Evolutionary conservation across 352 stramenopile genomes (phyloP).

Genomic region (Phytophthora litchii): DNA sequence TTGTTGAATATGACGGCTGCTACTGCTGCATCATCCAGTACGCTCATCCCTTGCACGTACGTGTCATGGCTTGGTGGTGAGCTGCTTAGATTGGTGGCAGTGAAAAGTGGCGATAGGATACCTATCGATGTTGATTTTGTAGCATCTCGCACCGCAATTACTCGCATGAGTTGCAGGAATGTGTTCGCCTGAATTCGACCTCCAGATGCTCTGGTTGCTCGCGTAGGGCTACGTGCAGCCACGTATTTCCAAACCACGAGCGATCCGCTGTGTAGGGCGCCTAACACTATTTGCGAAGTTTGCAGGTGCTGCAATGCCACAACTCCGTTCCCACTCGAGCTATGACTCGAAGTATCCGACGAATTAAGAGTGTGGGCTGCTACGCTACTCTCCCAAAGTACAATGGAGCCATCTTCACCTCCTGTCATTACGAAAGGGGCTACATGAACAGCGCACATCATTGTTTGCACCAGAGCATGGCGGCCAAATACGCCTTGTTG

Average conservation of each 20-base stretch:
- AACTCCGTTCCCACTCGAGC: slow-evolving; percentile 24
- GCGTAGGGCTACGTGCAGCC: slow-evolving; percentile 10
- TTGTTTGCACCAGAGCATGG: slow-evolving; percentile 58
- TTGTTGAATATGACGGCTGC: slow-evolving; percentile 32
- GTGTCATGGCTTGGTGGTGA: slow-evolving; percentile 4
- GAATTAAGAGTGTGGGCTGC: slow-evolving; percentile 47
- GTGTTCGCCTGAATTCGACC: slow-evolving; percentile 29
- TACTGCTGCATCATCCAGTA: slow-evolving; percentile 28
- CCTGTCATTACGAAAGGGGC: slow-evolving; percentile 61
- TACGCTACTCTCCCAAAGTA: slow-evolving; percentile 64
- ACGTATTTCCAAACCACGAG: slow-evolving; percentile 45
- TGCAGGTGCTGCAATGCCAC: slow-evolving; percentile 45
- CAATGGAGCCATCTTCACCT: slow-evolving; percentile 48
- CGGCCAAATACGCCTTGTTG: slow-evolving; percentile 72
- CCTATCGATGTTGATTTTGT: slow-evolving; percentile 1
- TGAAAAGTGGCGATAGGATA: slow-evolving; percentile 15
- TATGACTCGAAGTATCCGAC: slow-evolving; percentile 6
- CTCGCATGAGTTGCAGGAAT: slow-evolving; percentile 42
- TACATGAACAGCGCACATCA: slow-evolving; percentile 47
- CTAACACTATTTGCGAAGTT: slow-evolving; percentile 49
- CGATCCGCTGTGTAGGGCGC: slow-evolving; percentile 38
- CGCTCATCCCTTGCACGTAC: slow-evolving; percentile 25
- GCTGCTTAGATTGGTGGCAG: neutral
- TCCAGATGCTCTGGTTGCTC: slow-evolving; percentile 5
- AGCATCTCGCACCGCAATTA: slow-evolving; percentile 23